Evolutionary conservation across 169 alveolate genomes (phyloP), one percentile per base, ranked within the genome.

Genomic region (Pseudocohnilembus persalinus): DNA sequence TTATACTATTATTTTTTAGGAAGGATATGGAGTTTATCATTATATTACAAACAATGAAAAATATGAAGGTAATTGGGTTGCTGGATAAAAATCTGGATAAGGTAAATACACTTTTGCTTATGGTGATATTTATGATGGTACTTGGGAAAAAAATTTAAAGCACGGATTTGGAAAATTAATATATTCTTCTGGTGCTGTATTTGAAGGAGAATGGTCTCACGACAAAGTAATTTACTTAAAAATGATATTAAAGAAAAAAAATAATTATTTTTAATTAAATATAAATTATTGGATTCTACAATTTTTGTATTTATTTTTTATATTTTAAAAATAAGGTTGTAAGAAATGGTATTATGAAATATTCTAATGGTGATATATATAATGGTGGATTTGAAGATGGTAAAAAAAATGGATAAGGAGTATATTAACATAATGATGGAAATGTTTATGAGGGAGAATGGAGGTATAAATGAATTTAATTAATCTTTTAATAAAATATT

Each of bases 21-120:
- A 86, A 1, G 90, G 90, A 29, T 35, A 75, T 25, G 90, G 90
- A 74, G 76, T 86, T 0, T 86, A 86, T 76, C 76, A 74, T 1
- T 86, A 86, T 75, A 77, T 83, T 15, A 33, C 80, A 24, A 64
- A 76, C 1, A 75, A 75, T 63, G 90, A 86, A 81, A 86, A 75
- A 86, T 86, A 86, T 74, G 90, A 86, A 35, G 90, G 90, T 31
- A 83, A 86, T 30, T 86, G 90, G 90, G 28, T 31, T 15, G 80
- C 79, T 75, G 90, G 90, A 63, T 73, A 87, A 76, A 73, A 76
- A 77, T 81, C 77, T 29, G 91, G 91, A n/a, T 76, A 74, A 68
- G 91, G 82, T 11, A 87, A 82, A 77, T 72, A 80, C 24, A 73
- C 64, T 33, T 82, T 82, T 26, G 73, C 84, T 33, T 63, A 76